Base-by-base conservation (phyloP, 148 eudicot species). In the Cornus controversa region DNA sequence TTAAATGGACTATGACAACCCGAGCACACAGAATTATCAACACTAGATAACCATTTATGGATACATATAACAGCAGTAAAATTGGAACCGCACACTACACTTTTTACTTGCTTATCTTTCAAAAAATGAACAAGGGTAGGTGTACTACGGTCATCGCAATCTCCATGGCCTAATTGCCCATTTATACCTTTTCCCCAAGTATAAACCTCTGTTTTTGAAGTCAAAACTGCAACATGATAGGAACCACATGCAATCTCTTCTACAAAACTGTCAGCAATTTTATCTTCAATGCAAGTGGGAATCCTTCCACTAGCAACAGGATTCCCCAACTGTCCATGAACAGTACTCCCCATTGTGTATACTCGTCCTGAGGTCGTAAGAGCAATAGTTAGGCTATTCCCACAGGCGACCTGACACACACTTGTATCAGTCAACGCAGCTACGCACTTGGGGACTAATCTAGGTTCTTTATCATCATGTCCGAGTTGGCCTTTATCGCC, bases 121-220 rank as follows among this genome's bases (percentile, higher is more conserved):
- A 95, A 80, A 79, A 75, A 85, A 6, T 84, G 79, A 73, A 93
- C 94, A 64, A 89, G 78, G 2, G 93, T 85, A 20, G 98, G 99
- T 65, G 83, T 83, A 78, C 75, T 75, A 71, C 92, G 81, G 82
- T 89, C 86, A 0, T 86, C 86, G 22, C 40, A 80, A 81, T 95
- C 97, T 66, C 99, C 99, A 77, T 93, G 97, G 27, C 99, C 98
- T 58, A 95, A 79, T 72, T 90, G 95, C 70, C 99, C 97, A 71
- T 95, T 87, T 70, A 86, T 78, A 62, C 98, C 98, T 84, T 87
- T 95, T 37, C 99, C 99, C 99, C 99, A 95, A 15, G 99, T 95
- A 79, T 86, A 95, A 45, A 95, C 87, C 72, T 93, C 96, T 2
- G 78, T 80, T 78, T 85, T 95, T 20, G 98, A 86, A 28, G 97